Percentiles rank a stretch among this genome's conserved stretches.
Evolutionary conservation across 2,329 filamentous ascomycete genomes (phyloP).

Genomic region (Lecanicillium sp.): DNA sequence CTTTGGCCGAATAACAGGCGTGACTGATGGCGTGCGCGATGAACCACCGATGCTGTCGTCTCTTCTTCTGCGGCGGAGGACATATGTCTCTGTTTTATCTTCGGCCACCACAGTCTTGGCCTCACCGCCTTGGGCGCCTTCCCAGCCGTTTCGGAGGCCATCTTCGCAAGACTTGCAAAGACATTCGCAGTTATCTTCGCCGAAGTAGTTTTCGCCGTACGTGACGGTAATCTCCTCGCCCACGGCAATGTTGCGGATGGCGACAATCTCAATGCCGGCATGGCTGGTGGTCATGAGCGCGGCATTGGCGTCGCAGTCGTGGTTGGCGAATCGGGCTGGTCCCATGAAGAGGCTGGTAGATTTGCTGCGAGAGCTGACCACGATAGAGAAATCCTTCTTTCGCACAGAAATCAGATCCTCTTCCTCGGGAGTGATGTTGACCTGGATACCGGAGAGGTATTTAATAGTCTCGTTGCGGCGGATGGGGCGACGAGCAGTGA

Average conservation of each 20-base stretch:
- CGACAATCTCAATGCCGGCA: conserved; percentile 86
- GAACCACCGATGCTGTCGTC: conserved; percentile 43
- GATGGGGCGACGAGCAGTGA: conserved; percentile 75
- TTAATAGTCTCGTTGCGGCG: conserved; percentile 80
- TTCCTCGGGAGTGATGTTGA: conserved; percentile 87
- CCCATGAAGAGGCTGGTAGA: conserved; percentile 88
- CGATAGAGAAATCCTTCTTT: conserved; percentile 94
- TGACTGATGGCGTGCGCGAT: conserved; percentile 53
- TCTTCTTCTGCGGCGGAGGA: conserved; percentile 47
- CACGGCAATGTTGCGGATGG: conserved; percentile 70
- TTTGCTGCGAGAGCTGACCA: conserved; percentile 88
- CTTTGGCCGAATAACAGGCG: conserved; percentile 48
- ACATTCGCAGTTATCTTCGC: conserved; percentile 90
- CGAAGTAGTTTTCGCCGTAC: conserved; percentile 95
- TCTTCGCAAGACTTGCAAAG: conserved; percentile 83
- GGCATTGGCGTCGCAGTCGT: conserved; percentile 92
- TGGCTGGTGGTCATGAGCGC: conserved; percentile 76
- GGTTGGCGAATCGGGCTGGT: conserved; percentile 92
- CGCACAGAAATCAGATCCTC: conserved; percentile 73
- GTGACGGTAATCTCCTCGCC: conserved; percentile 96
- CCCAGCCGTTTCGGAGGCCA: conserved; percentile 75
- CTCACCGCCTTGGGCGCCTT: conserved; percentile 41
- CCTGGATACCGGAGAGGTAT: conserved; percentile 85
- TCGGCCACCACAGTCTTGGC: conserved; percentile 50
- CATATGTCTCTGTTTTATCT: conserved; percentile 41